These are phyloP conservation scores for Aspergillus brasiliensis DNA, from an alignment of 2,329 filamentous ascomycete species.

Conservation along the genomic window DNA sequence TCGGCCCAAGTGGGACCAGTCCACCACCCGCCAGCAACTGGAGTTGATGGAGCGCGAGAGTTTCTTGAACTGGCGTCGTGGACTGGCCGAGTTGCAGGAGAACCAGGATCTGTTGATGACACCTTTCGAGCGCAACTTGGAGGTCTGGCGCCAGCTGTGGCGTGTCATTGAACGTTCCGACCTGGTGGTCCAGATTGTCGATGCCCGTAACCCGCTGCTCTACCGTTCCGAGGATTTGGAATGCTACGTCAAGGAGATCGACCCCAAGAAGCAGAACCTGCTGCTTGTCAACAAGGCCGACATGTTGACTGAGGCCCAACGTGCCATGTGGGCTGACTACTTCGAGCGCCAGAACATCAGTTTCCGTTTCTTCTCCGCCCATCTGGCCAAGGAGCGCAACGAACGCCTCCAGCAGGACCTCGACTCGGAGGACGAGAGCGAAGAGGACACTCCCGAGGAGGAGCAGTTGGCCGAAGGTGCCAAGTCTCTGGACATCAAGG, in stretches of 20 bases:
- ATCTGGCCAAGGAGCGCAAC: conserved; percentile 84
- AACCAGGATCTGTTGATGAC: conserved; percentile 95
- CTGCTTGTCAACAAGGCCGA: conserved; percentile 97
- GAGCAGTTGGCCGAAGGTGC: conserved; percentile 23
- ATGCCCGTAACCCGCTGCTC: conserved; percentile 89
- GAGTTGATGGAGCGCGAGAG: conserved; percentile 77
- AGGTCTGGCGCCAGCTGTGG: conserved; percentile 98
- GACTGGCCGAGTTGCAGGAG: conserved; percentile 89
- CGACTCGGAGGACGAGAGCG: conserved; percentile 46
- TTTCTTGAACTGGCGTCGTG: conserved; percentile 84
- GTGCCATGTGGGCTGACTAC: conserved; percentile 81
- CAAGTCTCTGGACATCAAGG: conserved; percentile 23
- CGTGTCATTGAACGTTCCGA: conserved; percentile 96
- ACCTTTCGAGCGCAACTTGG: conserved; percentile 93
- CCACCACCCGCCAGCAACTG: conserved; percentile 79
- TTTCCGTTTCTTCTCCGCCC: conserved; percentile 95
- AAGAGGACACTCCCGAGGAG: conserved; percentile 19
- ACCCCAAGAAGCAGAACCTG: conserved; percentile 84
- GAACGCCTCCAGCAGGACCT: conserved; percentile 63
- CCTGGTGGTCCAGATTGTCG: conserved; percentile 95
- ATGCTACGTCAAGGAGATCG: conserved; percentile 89
- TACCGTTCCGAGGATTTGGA: conserved; percentile 95
- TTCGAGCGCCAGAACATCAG: conserved; percentile 78
- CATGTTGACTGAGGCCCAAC: conserved; percentile 91
- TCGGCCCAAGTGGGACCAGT: conserved; percentile 83